Conservation (phyloP, 2,329 filamentous ascomycete genomes). For the Mycosphaerella arachidis region DNA sequence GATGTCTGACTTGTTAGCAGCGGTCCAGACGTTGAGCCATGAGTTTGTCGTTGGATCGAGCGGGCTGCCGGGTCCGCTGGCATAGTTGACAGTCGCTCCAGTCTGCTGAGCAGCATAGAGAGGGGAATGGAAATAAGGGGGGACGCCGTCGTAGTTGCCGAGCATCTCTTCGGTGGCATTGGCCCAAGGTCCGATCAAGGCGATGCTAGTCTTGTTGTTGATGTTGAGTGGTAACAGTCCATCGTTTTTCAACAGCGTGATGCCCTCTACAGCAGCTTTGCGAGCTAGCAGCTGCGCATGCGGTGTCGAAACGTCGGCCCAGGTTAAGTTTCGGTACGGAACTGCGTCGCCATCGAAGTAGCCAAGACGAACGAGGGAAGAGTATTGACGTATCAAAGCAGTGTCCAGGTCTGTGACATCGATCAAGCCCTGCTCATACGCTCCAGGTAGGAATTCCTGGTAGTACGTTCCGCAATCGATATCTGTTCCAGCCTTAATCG, state of each 20-base stretch:
- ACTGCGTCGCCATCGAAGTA: conserved; percentile 52
- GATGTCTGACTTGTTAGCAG: conserved; percentile 45
- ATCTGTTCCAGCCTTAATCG: conserved; percentile 51
- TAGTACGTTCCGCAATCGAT: conserved; percentile 50
- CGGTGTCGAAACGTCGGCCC: conserved; percentile 53
- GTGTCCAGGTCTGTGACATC: conserved; percentile 46
- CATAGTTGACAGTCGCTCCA: conserved; percentile 45
- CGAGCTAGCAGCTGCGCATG: conserved; percentile 53
- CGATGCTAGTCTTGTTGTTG: conserved; percentile 41
- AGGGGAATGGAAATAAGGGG: conserved; percentile 54
- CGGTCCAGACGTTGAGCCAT: conserved; percentile 28
- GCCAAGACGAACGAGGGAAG: conserved; percentile 52
- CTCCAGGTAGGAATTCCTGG: conserved; percentile 42
- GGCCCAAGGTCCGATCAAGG: conserved; percentile 56
- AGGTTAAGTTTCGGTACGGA: conserved; percentile 52
- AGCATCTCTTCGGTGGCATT: conserved; percentile 55
- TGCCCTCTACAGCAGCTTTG: conserved; percentile 47
- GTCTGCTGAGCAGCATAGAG: conserved; percentile 49
- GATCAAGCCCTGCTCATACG: conserved; percentile 41
- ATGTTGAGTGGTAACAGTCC: conserved; percentile 43
- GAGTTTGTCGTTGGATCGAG: conserved; percentile 32
- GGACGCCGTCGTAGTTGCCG: conserved; percentile 55
- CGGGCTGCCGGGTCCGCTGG: conserved; percentile 34
- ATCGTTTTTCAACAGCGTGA: conserved; percentile 52
- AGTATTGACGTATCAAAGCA: conserved; percentile 51